Percentiles rank a stretch among this genome's conserved stretches.
These are phyloP conservation scores for Aspergillus sp. DNA, from an alignment of 2,329 filamentous ascomycete species.

Conservation along the genomic window DNA sequence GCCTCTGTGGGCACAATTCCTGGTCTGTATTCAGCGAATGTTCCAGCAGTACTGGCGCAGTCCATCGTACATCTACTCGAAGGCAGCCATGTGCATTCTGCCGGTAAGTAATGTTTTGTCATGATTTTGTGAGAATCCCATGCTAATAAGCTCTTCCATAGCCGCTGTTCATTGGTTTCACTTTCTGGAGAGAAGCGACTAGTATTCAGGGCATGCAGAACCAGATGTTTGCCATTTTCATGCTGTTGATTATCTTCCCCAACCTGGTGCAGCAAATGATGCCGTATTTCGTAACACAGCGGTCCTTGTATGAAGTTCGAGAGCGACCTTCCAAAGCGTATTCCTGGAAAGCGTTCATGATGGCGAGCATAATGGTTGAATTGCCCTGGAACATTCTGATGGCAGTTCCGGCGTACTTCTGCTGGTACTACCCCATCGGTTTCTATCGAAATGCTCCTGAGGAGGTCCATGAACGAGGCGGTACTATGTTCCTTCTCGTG, in stretches of 20 bases:
- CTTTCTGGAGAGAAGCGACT: constrained; percentile 69
- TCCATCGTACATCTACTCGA: constrained; percentile 81
- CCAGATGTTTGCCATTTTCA: constrained; percentile 84
- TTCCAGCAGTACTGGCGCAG: constrained; percentile 90
- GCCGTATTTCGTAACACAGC: constrained; percentile 52
- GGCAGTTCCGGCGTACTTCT: constrained; percentile 54
- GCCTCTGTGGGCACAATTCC: constrained; percentile 62
- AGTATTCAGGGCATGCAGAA: constrained; percentile 79
- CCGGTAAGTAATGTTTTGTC: constrained; percentile 60
- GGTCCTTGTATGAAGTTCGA: constrained; percentile 53
- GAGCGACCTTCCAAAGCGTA: constrained; percentile 62
- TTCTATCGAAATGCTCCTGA: constrained; percentile 36
- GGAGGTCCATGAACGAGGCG: constrained; percentile 48
- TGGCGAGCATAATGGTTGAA: constrained; percentile 65
- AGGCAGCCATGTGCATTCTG: constrained; percentile 61
- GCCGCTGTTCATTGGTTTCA: constrained; percentile 76
- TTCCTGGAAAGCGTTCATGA: constrained; percentile 65
- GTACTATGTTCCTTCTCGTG: constrained; percentile 59
- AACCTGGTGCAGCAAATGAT: constrained; percentile 46
- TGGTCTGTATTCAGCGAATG: constrained; percentile 64
- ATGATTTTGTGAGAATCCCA: not conserved
- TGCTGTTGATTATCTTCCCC: constrained; percentile 73
- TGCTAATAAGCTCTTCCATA: constrained; percentile 31
- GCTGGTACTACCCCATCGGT: constrained; percentile 62
- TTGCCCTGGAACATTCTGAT: constrained; percentile 59